phyloP scores from a whole-genome alignment of 306 rosid genomes.

The Lotus japonicus region DNA sequence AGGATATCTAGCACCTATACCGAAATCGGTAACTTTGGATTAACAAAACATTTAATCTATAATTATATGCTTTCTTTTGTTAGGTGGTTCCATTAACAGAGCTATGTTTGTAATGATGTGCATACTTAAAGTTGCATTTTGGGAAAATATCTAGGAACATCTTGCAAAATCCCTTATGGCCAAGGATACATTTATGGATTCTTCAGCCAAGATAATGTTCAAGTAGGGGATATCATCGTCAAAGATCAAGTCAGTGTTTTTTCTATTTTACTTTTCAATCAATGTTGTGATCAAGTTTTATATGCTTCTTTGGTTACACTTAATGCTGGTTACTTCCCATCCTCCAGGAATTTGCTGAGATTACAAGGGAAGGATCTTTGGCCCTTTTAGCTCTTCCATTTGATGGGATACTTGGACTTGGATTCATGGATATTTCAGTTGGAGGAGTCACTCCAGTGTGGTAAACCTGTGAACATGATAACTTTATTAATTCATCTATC shows the following conservation, averaged over 20 bases:
- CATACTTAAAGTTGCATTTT: slow-evolving; percentile 9
- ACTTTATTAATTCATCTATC: background rate
- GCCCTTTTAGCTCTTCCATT: slow-evolving; percentile 30
- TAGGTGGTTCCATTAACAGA: background rate
- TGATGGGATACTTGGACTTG: slow-evolving; percentile 53
- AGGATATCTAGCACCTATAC: slow-evolving; percentile 33
- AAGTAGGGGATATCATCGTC: slow-evolving; percentile 35
- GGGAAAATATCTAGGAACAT: slow-evolving; percentile 28
- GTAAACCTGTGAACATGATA: slow-evolving; percentile 14
- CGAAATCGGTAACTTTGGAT: slow-evolving; percentile 33
- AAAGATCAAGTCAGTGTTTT: slow-evolving; percentile 36
- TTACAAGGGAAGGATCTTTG: slow-evolving; percentile 24
- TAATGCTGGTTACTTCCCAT: background rate
- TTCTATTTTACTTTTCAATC: background rate
- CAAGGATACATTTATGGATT: slow-evolving; percentile 34
- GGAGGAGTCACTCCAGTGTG: slow-evolving; percentile 42
- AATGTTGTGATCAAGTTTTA: slow-evolving; percentile 2
- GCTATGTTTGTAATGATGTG: background rate
- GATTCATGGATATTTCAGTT: slow-evolving; percentile 34
- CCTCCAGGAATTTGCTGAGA: slow-evolving; percentile 40
- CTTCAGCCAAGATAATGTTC: slow-evolving; percentile 43
- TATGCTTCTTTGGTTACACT: slow-evolving; percentile 5
- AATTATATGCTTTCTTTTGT: background rate
- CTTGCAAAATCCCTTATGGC: slow-evolving; percentile 39
- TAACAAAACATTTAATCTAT: background rate